A percentile compares a stretch with the other conserved stretches of the same genome.
phyloP scores from a whole-genome alignment of 2,329 filamentous ascomycete species.

The Trichoderma afroharzianum region DNA sequence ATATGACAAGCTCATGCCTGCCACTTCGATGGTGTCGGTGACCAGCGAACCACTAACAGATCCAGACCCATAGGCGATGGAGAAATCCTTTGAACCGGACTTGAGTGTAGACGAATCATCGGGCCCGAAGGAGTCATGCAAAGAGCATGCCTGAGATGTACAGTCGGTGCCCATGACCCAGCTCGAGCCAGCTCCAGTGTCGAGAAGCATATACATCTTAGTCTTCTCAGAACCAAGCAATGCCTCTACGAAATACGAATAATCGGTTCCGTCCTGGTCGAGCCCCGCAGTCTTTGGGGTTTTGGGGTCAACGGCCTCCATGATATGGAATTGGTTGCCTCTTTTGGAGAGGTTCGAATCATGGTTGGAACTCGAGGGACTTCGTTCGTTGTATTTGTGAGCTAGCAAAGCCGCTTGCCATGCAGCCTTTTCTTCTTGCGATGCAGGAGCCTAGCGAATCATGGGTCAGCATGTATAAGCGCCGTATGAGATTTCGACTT shows the following conservation, averaged over 20 bases:
- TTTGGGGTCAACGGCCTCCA: slow-evolving; percentile 43
- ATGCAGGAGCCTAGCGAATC: slow-evolving; percentile 30
- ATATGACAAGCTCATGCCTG: slow-evolving; percentile 59
- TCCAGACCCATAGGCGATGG: slow-evolving; percentile 74
- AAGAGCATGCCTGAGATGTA: slow-evolving; percentile 59
- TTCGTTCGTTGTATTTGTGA: slow-evolving; percentile 17
- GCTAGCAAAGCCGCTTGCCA: slow-evolving; percentile 25
- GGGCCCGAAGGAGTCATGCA: slow-evolving; percentile 67
- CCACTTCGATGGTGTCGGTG: slow-evolving; percentile 64
- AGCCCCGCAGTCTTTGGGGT: slow-evolving; percentile 51
- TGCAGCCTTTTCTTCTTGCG: slow-evolving; percentile 35
- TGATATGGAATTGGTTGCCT: slow-evolving; percentile 46
- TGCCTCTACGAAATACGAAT: slow-evolving; percentile 61
- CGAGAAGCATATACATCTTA: slow-evolving; percentile 58
- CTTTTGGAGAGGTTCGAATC: slow-evolving; percentile 31
- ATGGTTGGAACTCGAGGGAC: neutral
- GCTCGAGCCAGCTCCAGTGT: slow-evolving; percentile 67
- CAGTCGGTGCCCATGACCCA: slow-evolving; percentile 81
- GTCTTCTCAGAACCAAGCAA: slow-evolving; percentile 53
- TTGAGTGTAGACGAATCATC: slow-evolving; percentile 62
- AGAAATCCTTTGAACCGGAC: slow-evolving; percentile 52
- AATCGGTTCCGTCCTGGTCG: slow-evolving; percentile 62
- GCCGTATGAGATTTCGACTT: neutral
- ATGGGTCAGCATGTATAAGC: neutral
- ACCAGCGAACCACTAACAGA: slow-evolving; percentile 64